Base-by-base conservation (phyloP, 306 rosid species). In the Trichosanthes truncata region DNA sequence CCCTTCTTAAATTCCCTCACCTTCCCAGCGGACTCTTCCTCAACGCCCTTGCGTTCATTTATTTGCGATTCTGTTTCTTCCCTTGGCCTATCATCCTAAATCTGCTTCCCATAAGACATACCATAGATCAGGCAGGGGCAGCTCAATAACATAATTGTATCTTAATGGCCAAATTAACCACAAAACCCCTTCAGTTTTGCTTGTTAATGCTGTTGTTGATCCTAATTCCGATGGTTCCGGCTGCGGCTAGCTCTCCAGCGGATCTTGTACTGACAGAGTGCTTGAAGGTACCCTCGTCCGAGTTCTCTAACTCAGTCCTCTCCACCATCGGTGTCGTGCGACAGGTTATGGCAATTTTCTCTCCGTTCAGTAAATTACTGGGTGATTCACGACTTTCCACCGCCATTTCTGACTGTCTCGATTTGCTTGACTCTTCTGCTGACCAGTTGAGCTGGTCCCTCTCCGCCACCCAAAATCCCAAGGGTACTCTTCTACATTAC, bases 401-500 rank as follows among this genome's bases (percentile, higher is more conserved):
- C 23, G 97, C 98, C 86, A 66, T 93, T 76, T 80, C 84, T 7
- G 96, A 91, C 83, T 93, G 98, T 77, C 79, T 90, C 6, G 95
- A 91, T 25, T 84, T 93, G 75, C 88, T 93, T 2, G 93, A 93
- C 26, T 65, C 81, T 71, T 87, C 97, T 33, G 46, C 83, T 4
- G 95, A 93, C 6, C 87, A 77, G 45, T 82, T 91, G 74, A 41
- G 31, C 10, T 83, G 92, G 93, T 69, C 98, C 5, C 53, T 83
- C 59, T 86, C 95, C 53, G 95, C 93, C 4, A 35, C 91, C 29
- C 83, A 89, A 80, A 81, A 56, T 49, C 92, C 89, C 18, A 82
- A 78, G 29, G 97, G 94, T 91, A 89, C 33, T 29, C 7, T 59
- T 59, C n/a, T n/a, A n/a, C n/a, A n/a, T n/a, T n/a, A n/a, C n/a